phyloP scores from a whole-genome alignment of 345 rosid genomes.

The Dovyalis caffra region DNA sequence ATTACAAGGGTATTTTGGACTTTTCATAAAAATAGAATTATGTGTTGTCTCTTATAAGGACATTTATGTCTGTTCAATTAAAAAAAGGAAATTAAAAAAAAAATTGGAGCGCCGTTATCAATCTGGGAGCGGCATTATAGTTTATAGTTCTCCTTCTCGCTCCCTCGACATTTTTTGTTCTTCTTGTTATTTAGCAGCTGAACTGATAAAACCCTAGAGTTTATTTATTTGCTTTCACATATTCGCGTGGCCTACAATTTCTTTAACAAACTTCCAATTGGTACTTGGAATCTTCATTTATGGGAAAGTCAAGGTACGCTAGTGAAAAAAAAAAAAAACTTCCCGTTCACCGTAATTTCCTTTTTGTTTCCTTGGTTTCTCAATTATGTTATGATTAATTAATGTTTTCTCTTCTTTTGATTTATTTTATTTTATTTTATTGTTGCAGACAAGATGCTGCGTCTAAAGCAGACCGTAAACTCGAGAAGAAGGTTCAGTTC shows the following conservation, averaged over 20 bases:
- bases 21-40: too few relatives aligned
- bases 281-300: not conserved
- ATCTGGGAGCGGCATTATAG: too few relatives aligned
- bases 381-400: too few relatives aligned
- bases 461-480: constrained; percentile 17
- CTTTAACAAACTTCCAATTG: not conserved
- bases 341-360: not conserved
- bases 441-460: constrained; percentile 11
- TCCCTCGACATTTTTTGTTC: not conserved
- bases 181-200: not conserved
- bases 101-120: too few relatives aligned
- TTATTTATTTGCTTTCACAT: not conserved
- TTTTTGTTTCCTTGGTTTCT: not conserved
- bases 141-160: not conserved
- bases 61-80: too few relatives aligned
- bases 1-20: too few relatives aligned
- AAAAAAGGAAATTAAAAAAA: too few relatives aligned
- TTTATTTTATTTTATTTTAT: not conserved
- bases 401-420: not conserved
- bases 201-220: too few relatives aligned
- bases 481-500: constrained; percentile 28
- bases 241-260: not conserved
- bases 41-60: too few relatives aligned
- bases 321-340: not conserved
- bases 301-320: constrained; percentile 19